A percentile compares a stretch with the other conserved stretches of the same genome.
These are phyloP conservation scores for Rhodosporidiobolus odoratus DNA, from an alignment of 768 basidiomycete genomes.

Conservation along the genomic window DNA sequence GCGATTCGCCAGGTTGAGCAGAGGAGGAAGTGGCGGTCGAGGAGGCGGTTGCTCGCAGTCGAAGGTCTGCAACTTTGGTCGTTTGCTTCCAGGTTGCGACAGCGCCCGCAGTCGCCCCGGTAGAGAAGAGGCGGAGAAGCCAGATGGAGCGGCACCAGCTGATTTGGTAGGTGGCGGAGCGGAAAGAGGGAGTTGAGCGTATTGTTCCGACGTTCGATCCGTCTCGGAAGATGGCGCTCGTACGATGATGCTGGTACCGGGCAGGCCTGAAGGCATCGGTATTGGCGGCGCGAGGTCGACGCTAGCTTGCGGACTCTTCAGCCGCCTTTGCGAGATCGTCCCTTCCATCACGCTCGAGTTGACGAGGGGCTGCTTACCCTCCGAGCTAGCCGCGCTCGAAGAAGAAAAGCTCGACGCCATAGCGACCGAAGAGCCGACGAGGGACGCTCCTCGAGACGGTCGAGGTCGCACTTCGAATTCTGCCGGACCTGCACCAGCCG, in stretches of 20 bases:
- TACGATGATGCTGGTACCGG: constrained; percentile 6
- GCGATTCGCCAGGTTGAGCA: not conserved
- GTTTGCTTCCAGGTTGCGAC: constrained; percentile 29
- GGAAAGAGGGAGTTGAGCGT: not conserved
- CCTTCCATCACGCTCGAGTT: constrained; percentile 13
- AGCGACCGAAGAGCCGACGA: not conserved
- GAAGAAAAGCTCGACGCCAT: not conserved
- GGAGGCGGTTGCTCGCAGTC: constrained; percentile 1
- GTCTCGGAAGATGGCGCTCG: constrained; percentile 24
- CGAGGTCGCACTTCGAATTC: constrained; percentile 1
- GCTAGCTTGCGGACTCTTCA: not conserved
- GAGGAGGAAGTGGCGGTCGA: constrained; percentile 2
- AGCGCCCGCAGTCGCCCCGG: constrained; percentile 34
- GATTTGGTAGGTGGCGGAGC: not conserved
- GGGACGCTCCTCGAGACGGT: not conserved
- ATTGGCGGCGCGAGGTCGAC: not conserved
- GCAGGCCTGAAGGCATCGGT: too few relatives aligned
- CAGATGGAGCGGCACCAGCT: not conserved
- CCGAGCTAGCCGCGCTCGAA: not conserved
- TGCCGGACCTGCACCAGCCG: not conserved
- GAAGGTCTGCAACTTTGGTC: constrained; percentile 22
- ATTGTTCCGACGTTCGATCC: constrained; percentile 3
- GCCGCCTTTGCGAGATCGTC: constrained; percentile 25
- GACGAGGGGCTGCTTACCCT: constrained; percentile 4
- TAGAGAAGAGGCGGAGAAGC: constrained; percentile 5